Evolutionary conservation across 2,329 filamentous ascomycete genomes (phyloP).

Genomic region (Xylariaceae sp.): DNA sequence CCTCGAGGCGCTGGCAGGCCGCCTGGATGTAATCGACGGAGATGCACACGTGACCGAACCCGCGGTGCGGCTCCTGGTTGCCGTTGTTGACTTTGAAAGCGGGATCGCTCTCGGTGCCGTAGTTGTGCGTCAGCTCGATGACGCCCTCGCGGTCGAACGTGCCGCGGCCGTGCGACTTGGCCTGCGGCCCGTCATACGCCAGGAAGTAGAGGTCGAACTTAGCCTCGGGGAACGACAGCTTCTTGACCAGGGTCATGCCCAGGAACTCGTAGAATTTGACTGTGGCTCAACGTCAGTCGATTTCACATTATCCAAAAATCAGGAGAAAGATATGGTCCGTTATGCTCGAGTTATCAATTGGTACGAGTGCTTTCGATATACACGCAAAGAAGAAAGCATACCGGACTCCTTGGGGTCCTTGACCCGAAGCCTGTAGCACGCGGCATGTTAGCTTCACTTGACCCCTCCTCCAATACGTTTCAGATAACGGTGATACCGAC

Average conservation of each 20-base stretch:
- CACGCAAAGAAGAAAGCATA: constrained; percentile 41
- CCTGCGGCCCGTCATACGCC: constrained; percentile 79
- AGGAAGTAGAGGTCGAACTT: constrained; percentile 98
- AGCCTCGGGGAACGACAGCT: constrained; percentile 80
- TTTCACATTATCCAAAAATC: too few species aligned
- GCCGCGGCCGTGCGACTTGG: constrained; percentile 74
- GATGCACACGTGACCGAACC: constrained; percentile 87
- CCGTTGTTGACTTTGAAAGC: constrained; percentile 84
- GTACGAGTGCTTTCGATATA: background rate
- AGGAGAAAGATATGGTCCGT: too few species aligned
- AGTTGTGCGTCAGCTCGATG: constrained; percentile 83
- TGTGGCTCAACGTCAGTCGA: too few species aligned
- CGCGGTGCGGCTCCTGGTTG: constrained; percentile 85
- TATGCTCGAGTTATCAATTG: too few species aligned
- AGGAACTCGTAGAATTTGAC: constrained; percentile 95
- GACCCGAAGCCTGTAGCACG: constrained; percentile 74
- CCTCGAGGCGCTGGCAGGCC: constrained; percentile 86
- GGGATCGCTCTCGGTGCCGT: constrained; percentile 86
- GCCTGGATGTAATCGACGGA: constrained; percentile 84
- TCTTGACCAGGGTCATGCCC: constrained; percentile 82
- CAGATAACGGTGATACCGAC: constrained; percentile 50
- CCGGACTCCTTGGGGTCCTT: constrained; percentile 87
- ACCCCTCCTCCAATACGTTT: too few species aligned
- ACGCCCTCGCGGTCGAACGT: constrained; percentile 85
- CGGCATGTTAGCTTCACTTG: constrained; percentile 16